Base-by-base conservation (phyloP, 768 basidiomycete genomes). In the Dendrothele bispora region DNA sequence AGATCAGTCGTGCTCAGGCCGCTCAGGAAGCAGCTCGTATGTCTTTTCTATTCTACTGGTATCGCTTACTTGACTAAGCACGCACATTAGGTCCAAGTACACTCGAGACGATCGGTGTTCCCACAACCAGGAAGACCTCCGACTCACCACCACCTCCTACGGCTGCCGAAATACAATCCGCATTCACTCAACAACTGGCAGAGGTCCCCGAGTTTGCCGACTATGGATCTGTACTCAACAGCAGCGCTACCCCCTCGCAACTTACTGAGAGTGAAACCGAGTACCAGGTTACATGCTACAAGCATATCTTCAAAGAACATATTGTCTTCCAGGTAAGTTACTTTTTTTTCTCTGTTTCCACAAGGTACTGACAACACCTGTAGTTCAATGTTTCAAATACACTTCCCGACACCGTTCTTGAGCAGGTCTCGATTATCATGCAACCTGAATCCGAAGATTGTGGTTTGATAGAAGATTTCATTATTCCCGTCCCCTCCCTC, bases 311-410 rank as follows among this genome's bases (percentile, higher is more conserved):
- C 80, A 85, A 84, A 63, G 91, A 93, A 51, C 91, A 98, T 62
- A 65, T 98, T 50, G 95, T 99, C 34, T 98, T 99, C 84, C 95
- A 95, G 80, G 93, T 91, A 61, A 43, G 81, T 59, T 24, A 21
- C 39, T 22, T 39, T 21, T 28, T 41, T 20, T 35, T 29, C 30
- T 14, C 20, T 40, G 18, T 15, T 24, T 28, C 24, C 3, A 26
- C 30, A 24, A 5, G 41, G 25, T 15, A 39, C 17, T 39, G 34
- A 5, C 44, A 18, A 18, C 17, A 52, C 36, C 28, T 38, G 11
- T 49, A 99, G 91, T 98, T 94, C 79, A 98, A 98, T 69, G 83
- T 98, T 32, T 91, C 92, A 49, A 98, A 99, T 67, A 99, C 97
- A 17, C 76, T 99, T 46, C 88, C 92, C 4, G 95, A 98, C 61